Evolutionary conservation across 371 early-diverging fungal species (phyloP), one percentile per base, ranked within the genome.

Genomic region (Cladochytrium tenue): DNA sequence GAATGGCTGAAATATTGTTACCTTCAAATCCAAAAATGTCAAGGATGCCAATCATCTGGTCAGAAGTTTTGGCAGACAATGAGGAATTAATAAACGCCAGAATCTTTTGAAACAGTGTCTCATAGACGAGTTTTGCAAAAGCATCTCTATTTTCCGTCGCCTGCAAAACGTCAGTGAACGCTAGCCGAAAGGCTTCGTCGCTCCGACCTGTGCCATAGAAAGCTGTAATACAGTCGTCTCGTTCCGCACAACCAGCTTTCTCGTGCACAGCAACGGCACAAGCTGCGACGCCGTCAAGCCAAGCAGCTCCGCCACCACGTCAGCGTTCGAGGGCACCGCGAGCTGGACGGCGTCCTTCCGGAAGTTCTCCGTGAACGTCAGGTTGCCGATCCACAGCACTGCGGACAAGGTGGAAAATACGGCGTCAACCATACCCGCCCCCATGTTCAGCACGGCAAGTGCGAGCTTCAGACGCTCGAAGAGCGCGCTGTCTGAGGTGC

Each of bases 21-120:
- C 65, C 73, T 77, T 78, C 90, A 76, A 90, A 90, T 31, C 90
- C 90, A 61, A 88, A 88, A 64, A 90, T 90, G 73, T 90, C 90
- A n/a, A 90, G 72, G 10, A 90, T 82, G 15, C 89, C 89, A 36
- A 89, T 83, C 63, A 76, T 81, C 33, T 69, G 67, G 31, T 68
- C 66, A 26, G 35, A 55, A 20, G 58, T 71, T 31, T 70, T 63
- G 4, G 77, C 55, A 0, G 76, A 59, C 59, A 81, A 65, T 0
- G 77, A 74, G n/a, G 34, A 56, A 71, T 90, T 90, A 52, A 90
- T 79, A 25, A 79, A 63, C 56, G 75, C 77, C 57, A 90, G 76
- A 32, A 89, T 63, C 26, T 74, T 60, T 66, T 80, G 76, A 73
- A 90, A 90, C 51, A 90, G 64, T 56, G 73, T 78, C 53, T 86